Conservation (phyloP, 495 filamentous ascomycete species). For the Chaetomium tenue region DNA sequence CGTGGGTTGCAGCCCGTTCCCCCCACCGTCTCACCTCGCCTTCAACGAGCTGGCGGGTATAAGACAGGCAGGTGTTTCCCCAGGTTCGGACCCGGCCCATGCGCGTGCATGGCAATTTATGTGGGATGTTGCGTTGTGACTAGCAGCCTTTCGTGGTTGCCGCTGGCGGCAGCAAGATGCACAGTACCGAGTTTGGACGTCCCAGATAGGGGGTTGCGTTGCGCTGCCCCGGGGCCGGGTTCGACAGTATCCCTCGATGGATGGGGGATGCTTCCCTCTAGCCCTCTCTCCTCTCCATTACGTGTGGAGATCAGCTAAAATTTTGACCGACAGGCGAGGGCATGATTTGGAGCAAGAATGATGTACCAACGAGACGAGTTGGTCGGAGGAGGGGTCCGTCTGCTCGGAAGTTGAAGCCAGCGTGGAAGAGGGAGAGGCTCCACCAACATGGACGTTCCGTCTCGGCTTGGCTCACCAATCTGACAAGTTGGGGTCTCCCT, state of each 20-base stretch:
- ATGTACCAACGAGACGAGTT: neutral
- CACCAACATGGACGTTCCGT: neutral
- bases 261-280: neutral
- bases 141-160: constrained; percentile 11
- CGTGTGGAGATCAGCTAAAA: neutral
- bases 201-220: neutral
- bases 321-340: neutral
- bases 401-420: neutral
- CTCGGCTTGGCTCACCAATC: neutral
- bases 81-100: constrained; percentile 28
- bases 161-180: neutral
- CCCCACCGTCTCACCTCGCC: constrained; percentile 14
- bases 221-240: neutral
- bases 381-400: neutral
- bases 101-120: constrained; percentile 25
- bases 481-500: neutral
- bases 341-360: neutral
- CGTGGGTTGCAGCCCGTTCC: constrained; percentile 17
- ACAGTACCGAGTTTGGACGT: neutral
- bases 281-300: neutral
- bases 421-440: neutral
- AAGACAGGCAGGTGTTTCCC: constrained; percentile 25
- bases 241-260: neutral
- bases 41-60: constrained; percentile 1
- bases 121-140: constrained; percentile 16